Conservation (phyloP, 2,329 filamentous ascomycete species). For the Neonectria faginata region DNA sequence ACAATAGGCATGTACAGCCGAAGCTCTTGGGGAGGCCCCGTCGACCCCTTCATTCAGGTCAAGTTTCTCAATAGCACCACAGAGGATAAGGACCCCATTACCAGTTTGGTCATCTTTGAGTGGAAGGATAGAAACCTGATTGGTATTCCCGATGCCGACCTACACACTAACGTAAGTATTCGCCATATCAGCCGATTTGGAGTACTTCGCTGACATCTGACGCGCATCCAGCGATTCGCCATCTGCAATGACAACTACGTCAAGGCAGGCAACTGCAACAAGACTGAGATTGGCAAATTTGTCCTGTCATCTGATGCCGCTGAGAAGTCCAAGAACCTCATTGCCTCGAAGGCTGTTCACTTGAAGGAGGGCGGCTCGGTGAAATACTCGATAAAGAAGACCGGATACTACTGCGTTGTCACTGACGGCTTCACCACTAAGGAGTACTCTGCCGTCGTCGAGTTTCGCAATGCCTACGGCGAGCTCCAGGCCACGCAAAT, state of each 20-base stretch:
- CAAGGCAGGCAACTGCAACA: conserved; percentile 76
- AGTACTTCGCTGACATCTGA: conserved; percentile 11
- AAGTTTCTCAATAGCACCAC: conserved; percentile 76
- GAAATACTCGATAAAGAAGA: conserved; percentile 87
- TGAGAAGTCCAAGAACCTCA: conserved; percentile 74
- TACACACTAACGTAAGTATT: conserved; percentile 63
- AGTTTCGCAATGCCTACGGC: conserved; percentile 96
- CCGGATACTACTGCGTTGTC: conserved; percentile 95
- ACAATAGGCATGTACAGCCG: conserved; percentile 87
- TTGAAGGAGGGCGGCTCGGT: conserved; percentile 79
- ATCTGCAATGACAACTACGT: conserved; percentile 84
- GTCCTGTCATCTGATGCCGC: conserved; percentile 83
- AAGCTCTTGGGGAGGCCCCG: conserved; percentile 85
- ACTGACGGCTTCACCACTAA: conserved; percentile 76
- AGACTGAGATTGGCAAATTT: conserved; percentile 84
- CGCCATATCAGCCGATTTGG: conserved; percentile 12
- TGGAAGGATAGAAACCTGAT: conserved; percentile 88
- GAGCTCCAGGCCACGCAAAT: conserved; percentile 96
- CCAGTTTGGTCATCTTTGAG: conserved; percentile 92
- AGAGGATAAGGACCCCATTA: conserved; percentile 74
- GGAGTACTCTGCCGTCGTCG: conserved; percentile 83
- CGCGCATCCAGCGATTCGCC: conserved; percentile 51
- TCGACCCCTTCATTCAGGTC: conserved; percentile 89
- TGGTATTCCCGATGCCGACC: conserved; percentile 71
- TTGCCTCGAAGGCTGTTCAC: conserved; percentile 84